A percentile compares a stretch with the other conserved stretches of the same genome.
Evolutionary conservation across 805 yeast genomes (phyloP).

Genomic region (Sporopachydermia lactativora): DNA sequence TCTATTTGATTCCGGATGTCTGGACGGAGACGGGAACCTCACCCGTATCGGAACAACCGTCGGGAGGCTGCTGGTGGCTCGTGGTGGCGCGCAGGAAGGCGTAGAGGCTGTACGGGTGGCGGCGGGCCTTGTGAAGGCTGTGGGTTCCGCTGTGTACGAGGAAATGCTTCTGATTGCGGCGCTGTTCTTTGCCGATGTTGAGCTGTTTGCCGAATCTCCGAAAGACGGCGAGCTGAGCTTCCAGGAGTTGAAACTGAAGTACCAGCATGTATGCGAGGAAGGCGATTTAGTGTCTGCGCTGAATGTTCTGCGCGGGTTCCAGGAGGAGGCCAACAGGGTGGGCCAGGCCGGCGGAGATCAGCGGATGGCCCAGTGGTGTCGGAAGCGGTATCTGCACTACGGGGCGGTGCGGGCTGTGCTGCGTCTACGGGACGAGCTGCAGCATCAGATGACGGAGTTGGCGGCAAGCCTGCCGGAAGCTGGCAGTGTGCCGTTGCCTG

Average conservation of each 20-base stretch:
- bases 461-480: no score
- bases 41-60: background rate
- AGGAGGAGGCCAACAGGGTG: no score
- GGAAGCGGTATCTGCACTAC: background rate
- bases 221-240: background rate
- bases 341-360: background rate
- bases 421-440: background rate
- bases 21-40: background rate
- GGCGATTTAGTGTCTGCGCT: background rate
- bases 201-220: background rate
- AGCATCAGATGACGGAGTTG: no score
- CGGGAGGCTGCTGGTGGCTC: background rate
- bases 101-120: background rate
- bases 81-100: background rate
- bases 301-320: background rate
- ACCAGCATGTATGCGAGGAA: background rate
- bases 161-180: background rate
- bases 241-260: background rate
- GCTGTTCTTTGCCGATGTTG: background rate
- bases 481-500: no score
- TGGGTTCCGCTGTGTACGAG: background rate
- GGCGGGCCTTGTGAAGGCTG: background rate
- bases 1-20: background rate
- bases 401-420: background rate
- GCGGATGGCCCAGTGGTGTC: background rate